Evolutionary conservation across 345 rosid species (phyloP).

Genomic region (Combretum micranthum): DNA sequence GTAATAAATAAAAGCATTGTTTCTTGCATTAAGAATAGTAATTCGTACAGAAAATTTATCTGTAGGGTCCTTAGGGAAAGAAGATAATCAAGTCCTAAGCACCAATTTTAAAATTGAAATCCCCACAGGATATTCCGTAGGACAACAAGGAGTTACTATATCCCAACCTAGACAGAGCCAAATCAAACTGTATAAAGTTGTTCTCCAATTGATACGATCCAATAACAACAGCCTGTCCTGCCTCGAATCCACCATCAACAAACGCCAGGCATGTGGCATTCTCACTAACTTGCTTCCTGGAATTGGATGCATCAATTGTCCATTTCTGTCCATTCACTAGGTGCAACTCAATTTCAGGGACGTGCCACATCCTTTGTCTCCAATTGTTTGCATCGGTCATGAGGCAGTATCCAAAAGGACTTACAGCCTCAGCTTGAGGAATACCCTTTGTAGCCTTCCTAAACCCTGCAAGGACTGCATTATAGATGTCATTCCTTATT

Average conservation of each 20-base stretch:
- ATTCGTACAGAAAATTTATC: too few species aligned
- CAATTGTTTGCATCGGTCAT: background rate
- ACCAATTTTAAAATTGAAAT: too few species aligned
- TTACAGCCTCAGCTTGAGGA: background rate
- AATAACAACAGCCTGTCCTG: constrained; percentile 14
- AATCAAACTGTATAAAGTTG: constrained; percentile 23
- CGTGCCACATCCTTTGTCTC: background rate
- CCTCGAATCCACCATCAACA: constrained; percentile 14
- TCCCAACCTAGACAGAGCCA: constrained; percentile 20
- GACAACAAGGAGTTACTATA: constrained; percentile 11
- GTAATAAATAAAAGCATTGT: too few species aligned
- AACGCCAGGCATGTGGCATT: too few species aligned
- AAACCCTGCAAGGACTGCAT: constrained; percentile 6
- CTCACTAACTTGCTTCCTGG: too few species aligned
- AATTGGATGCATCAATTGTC: too few species aligned
- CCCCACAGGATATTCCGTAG: background rate
- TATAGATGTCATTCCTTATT: constrained; percentile 14
- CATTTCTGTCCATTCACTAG: too few species aligned
- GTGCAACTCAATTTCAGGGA: too few species aligned
- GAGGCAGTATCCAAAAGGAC: background rate
- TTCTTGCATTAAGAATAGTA: too few species aligned
- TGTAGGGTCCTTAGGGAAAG: too few species aligned
- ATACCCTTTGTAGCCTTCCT: constrained; percentile 6
- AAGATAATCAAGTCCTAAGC: too few species aligned
- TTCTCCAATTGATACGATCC: constrained; percentile 21